Evolutionary conservation across 2,329 filamentous ascomycete genomes (phyloP).

Genomic region (Metarhizium anisopliae): DNA sequence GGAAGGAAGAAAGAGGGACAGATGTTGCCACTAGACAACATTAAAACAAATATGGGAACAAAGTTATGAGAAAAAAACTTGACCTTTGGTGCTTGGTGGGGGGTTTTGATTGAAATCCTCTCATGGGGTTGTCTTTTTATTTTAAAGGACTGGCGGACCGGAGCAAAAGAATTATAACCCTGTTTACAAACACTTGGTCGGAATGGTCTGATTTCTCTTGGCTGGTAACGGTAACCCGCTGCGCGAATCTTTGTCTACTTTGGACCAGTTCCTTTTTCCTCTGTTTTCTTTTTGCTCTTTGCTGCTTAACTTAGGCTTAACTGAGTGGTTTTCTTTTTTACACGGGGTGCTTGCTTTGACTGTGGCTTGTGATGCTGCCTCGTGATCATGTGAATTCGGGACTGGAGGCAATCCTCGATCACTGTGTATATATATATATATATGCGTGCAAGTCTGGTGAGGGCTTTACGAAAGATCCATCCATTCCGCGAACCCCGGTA

Average conservation of each 20-base stretch:
- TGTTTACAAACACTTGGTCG: neutral
- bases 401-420: no score
- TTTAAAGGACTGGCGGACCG: neutral
- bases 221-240: neutral
- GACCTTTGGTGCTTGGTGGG: slow-evolving; percentile 19
- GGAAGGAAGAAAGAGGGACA: neutral
- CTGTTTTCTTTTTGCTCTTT: neutral
- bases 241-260: neutral
- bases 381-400: neutral
- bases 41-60: neutral
- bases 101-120: neutral
- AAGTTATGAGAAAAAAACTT: slow-evolving; percentile 16
- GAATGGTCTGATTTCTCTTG: neutral
- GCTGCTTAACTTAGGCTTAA: neutral
- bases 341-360: neutral
- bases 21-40: neutral
- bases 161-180: neutral
- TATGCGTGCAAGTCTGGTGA: no score
- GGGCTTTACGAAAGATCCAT: no score
- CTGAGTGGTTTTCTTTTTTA: neutral
- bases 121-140: slow-evolving; percentile 7
- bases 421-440: no score
- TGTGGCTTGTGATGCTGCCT: neutral
- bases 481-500: no score
- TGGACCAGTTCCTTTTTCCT: neutral